Base-by-base conservation (phyloP, 495 filamentous ascomycete genomes). In the Parmelia sp. region DNA sequence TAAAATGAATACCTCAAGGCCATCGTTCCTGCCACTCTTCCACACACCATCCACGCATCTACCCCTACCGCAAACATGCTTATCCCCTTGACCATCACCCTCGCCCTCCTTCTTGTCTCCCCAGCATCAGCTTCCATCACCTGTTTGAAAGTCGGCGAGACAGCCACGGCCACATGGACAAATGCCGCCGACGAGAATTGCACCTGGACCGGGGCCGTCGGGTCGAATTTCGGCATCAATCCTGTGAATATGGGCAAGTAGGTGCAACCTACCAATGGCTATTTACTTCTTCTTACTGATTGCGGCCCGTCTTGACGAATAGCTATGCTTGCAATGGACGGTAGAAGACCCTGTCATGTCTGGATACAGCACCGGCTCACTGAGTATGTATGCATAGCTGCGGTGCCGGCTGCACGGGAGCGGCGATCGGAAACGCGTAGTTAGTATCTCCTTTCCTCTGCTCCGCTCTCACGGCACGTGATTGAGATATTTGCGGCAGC, bases 321-420 rank as follows among this genome's bases (percentile, higher is more conserved):
- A 69, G 67, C 9, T 70, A 70, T 45, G 58, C 57, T 37, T 70
- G 68, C 31, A 70, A 70, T 37, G 68, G 68, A 44, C 62, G 68
- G 62, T 66, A 62, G 4, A 17, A n/a, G 40, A 10, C n/a, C 15
- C 25, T 25, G 21, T 31, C 3, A n/a, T 40, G 4, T 25, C 7
- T 35, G 4, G 4, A 51, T 11, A 21, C 33, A 12, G n/a, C n/a
- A 25, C 57, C 25, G 35, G 8, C 31, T 40, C 10, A 19, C 51
- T 55, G 15, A n/a, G n/a, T n/a, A 62, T 42, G 4, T 39, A 8
- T 4, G 17, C 7, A 15, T 14, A 69, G 67, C 45, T 70, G 68
- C 60, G 68, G 68, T 56, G 68, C 61, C 12, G 68, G 57, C 27
- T 70, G 65, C 56, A 62, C 58, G 3, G 65, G 68, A 17, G 21